Evolutionary conservation across 768 basidiomycete species (phyloP).

Genomic region (Termitomyces sp.): DNA sequence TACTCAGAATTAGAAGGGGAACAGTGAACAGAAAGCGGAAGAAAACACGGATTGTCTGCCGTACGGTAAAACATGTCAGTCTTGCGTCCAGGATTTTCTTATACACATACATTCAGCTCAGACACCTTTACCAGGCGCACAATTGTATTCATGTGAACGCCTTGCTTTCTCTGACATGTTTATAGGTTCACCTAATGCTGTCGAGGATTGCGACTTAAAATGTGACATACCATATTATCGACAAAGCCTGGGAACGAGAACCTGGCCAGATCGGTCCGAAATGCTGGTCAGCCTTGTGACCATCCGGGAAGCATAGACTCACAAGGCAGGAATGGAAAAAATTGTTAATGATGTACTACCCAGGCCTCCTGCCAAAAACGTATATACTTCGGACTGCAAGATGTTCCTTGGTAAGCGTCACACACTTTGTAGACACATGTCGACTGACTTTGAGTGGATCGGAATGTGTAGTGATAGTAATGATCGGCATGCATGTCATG

Average conservation of each 20-base stretch:
- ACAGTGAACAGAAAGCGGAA: constrained; percentile 71
- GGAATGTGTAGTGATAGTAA: constrained; percentile 55
- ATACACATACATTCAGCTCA: constrained; percentile 64
- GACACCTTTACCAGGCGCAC: constrained; percentile 75
- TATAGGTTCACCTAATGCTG: no score
- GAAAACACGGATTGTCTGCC: constrained; percentile 59
- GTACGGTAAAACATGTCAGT: not conserved
- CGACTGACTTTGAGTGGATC: constrained; percentile 52
- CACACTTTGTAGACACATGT: not conserved
- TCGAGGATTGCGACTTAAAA: not conserved
- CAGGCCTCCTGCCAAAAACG: constrained; percentile 63
- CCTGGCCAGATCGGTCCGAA: constrained; percentile 43
- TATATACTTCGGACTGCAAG: constrained; percentile 60
- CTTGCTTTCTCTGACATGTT: constrained; percentile 42
- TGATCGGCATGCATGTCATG: constrained; percentile 60
- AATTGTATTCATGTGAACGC: constrained; percentile 59
- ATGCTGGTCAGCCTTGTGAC: constrained; percentile 4
- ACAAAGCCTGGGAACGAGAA: constrained; percentile 67
- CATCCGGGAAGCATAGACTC: constrained; percentile 16
- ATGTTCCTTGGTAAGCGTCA: constrained; percentile 1
- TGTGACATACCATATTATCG: constrained; percentile 43
- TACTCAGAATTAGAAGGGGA: constrained; percentile 58
- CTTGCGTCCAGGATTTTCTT: not conserved
- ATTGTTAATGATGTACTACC: constrained; percentile 67
- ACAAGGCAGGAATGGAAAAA: constrained; percentile 70